These are phyloP conservation scores for Skeletonema costatum DNA, from an alignment of 108 stramenopile genomes.

Conservation along the genomic window DNA sequence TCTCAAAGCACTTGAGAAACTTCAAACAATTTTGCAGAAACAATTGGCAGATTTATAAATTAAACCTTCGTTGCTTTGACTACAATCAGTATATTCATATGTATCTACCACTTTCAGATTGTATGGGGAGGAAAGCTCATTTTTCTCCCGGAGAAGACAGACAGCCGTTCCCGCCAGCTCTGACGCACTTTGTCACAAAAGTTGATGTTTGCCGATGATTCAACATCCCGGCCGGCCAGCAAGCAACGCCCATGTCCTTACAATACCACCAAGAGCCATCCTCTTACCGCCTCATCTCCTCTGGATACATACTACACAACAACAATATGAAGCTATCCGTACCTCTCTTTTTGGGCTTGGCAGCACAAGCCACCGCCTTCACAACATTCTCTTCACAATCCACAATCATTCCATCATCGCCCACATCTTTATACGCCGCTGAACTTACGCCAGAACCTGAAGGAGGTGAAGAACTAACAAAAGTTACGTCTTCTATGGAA, in stretches of 20 bases:
- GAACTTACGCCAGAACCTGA: constrained; percentile 82
- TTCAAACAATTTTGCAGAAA: not conserved
- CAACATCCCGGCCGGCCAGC: too few species aligned
- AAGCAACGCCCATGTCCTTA: not conserved
- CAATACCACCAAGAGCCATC: not conserved
- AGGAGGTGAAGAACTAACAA: constrained; percentile 70
- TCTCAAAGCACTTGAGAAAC: not conserved
- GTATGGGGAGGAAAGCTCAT: too few species aligned
- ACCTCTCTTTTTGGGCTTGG: not conserved
- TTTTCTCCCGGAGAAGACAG: not conserved
- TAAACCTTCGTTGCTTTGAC: not conserved
- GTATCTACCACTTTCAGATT: too few species aligned
- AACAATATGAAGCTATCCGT: not conserved
- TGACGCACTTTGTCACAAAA: not conserved
- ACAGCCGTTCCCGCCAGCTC: not conserved
- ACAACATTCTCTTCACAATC: not conserved
- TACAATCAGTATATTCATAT: too few species aligned
- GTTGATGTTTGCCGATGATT: not conserved
- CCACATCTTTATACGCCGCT: constrained; percentile 25
- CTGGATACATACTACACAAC: not conserved
- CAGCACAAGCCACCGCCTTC: not conserved
- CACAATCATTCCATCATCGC: not conserved
- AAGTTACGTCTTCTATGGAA: constrained; percentile 55
- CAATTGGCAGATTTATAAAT: not conserved
- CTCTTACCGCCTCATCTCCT: not conserved